Evolutionary conservation across 1,284 basidiomycete species (phyloP).

Genomic region (Neolentinus lepideus): DNA sequence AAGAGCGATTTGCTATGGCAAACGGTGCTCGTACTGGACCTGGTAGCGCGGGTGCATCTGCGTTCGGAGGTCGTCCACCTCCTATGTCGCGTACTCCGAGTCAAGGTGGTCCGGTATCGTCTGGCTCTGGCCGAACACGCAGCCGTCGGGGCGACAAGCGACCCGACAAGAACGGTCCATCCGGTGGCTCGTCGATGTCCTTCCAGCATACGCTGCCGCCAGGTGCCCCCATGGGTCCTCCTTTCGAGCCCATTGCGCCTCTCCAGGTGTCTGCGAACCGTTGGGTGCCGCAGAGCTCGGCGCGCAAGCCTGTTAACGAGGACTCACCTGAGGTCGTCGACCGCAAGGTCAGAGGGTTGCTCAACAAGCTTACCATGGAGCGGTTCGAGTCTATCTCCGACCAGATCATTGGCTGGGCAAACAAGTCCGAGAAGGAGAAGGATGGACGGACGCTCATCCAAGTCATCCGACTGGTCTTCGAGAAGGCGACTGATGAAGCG

Average conservation of each 20-base stretch:
- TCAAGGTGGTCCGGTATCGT: conserved; percentile 54
- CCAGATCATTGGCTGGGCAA: conserved; percentile 92
- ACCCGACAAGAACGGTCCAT: conserved; percentile 34
- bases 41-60: conserved; percentile 34
- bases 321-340: conserved; percentile 83
- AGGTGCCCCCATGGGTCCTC: conserved; percentile 5
- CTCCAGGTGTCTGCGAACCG: conserved; percentile 77
- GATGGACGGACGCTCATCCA: conserved; percentile 93
- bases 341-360: conserved; percentile 87
- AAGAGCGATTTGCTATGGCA: conserved; percentile 61
- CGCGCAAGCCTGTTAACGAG: conserved; percentile 35
- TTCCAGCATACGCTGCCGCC: neutral
- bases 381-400: conserved; percentile 94
- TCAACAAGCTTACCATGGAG: conserved; percentile 97
- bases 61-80: conserved; percentile 34
- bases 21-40: conserved; percentile 21
- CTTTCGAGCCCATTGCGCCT: conserved; percentile 66
- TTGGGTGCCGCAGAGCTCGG: conserved; percentile 55
- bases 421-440: conserved; percentile 88
- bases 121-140: conserved; percentile 41
- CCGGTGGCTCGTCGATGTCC: neutral
- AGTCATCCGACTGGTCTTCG: conserved; percentile 94
- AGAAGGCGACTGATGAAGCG: conserved; percentile 95
- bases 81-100: conserved; percentile 71
- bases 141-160: conserved; percentile 69